Percentiles rank a stretch among this genome's conserved stretches.
Evolutionary conservation across 1,139 yeast species (phyloP).

Genomic region (Debaryomyces sp.): DNA sequence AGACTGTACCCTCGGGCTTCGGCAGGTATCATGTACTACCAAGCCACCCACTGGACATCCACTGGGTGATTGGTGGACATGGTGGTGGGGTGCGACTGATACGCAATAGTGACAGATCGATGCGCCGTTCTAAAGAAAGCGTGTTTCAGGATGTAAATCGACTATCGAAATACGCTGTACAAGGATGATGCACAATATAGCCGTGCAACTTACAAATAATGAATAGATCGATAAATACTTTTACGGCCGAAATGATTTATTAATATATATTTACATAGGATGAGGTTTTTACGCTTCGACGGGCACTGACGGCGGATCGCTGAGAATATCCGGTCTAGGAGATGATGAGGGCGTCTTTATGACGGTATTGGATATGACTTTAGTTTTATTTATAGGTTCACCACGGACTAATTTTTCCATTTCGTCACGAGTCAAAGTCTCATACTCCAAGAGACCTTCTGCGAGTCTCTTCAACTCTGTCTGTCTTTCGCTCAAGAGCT

Average conservation of each 20-base stretch:
- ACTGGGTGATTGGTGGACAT: neutral
- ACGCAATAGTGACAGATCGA: neutral
- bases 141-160: neutral
- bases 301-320: conserved; percentile 23
- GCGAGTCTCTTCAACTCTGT: conserved; percentile 87
- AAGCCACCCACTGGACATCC: neutral
- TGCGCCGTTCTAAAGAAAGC: neutral
- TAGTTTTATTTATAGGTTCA: conserved; percentile 66
- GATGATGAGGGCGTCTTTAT: conserved; percentile 47
- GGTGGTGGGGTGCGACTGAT: neutral
- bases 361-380: conserved; percentile 73
- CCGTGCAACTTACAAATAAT: neutral
- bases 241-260: neutral
- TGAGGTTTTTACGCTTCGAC: conserved; percentile 16
- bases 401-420: conserved; percentile 87
- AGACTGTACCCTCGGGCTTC: neutral
- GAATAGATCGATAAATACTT: neutral
- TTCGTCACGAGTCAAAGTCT: conserved; percentile 89
- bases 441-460: conserved; percentile 91
- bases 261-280: neutral
- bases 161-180: no score
- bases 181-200: no score
- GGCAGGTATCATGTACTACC: neutral
- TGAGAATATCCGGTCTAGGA: conserved; percentile 11
- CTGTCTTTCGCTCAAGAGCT: conserved; percentile 59